Evolutionary conservation across 805 yeast genomes (phyloP).

Genomic region (Nakazawaea peltata): DNA sequence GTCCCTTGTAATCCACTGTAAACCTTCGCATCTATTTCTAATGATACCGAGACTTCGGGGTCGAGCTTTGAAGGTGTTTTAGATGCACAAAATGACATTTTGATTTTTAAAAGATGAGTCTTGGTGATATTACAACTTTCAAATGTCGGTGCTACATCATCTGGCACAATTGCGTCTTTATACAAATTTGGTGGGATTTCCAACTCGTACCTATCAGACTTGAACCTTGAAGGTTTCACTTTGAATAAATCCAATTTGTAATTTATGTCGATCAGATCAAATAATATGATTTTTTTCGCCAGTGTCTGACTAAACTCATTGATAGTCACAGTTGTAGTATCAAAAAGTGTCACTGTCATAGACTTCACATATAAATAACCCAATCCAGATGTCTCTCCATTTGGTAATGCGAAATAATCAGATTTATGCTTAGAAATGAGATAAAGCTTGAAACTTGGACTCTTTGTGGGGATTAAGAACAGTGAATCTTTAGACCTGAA

Average conservation of each 20-base stretch:
- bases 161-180: conserved; percentile 36
- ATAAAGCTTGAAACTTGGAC: conserved; percentile 17
- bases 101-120: conserved; percentile 28
- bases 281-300: conserved; percentile 15
- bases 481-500: conserved; percentile 40
- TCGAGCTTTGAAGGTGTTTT: conserved; percentile 4
- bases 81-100: conserved; percentile 21
- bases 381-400: conserved; percentile 37
- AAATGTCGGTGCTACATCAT: conserved; percentile 44
- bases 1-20: conserved; percentile 15
- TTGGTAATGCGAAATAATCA: conserved; percentile 21
- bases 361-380: conserved; percentile 36
- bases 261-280: conserved; percentile 30
- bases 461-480: conserved; percentile 33
- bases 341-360: conserved; percentile 23
- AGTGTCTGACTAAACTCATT: conserved; percentile 14
- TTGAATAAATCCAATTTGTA: conserved; percentile 31
- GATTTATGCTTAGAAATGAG: conserved; percentile 16
- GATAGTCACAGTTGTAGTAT: conserved; percentile 20
- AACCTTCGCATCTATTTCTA: conserved; percentile 14
- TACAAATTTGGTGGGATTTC: conserved; percentile 34
- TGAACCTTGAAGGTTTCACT: conserved; percentile 20
- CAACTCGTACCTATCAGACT: conserved; percentile 25
- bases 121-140: conserved; percentile 47
- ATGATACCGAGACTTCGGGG: conserved; percentile 9